Evolutionary conservation across 2,329 filamentous ascomycete genomes (phyloP).

Genomic region (Colletotrichum orbiculare): DNA sequence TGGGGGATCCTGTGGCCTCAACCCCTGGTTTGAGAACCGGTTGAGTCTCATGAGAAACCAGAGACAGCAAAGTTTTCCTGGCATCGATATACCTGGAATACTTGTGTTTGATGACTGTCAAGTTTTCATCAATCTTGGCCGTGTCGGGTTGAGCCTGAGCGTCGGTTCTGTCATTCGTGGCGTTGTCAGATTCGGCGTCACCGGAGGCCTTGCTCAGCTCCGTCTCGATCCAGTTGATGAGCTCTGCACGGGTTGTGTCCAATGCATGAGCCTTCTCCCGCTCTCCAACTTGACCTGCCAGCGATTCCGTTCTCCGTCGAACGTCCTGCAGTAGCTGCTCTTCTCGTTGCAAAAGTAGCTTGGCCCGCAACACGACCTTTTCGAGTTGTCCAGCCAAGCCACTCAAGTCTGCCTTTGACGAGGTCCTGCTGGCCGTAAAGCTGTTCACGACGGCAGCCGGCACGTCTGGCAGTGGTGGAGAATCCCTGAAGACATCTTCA

Average conservation of each 20-base stretch:
- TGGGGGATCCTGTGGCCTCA: background rate
- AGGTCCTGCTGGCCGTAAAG: slow-evolving; percentile 55
- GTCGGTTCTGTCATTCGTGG: slow-evolving; percentile 34
- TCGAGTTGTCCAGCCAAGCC: slow-evolving; percentile 64
- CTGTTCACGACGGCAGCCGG: slow-evolving; percentile 63
- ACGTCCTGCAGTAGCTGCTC: slow-evolving; percentile 62
- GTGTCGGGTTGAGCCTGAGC: slow-evolving; percentile 35
- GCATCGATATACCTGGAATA: slow-evolving; percentile 64
- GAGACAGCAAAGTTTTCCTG: slow-evolving; percentile 59
- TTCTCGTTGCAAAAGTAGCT: slow-evolving; percentile 66
- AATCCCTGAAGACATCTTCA: slow-evolving; percentile 58
- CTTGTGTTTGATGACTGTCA: slow-evolving; percentile 62
- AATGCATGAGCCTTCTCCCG: slow-evolving; percentile 63
- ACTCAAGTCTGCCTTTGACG: slow-evolving; percentile 55
- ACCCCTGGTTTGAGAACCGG: slow-evolving; percentile 39
- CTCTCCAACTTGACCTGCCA: slow-evolving; percentile 49
- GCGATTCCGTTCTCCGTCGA: slow-evolving; percentile 20
- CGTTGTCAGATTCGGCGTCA: slow-evolving; percentile 37
- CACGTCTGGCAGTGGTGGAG: slow-evolving; percentile 58
- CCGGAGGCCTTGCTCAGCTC: slow-evolving; percentile 67
- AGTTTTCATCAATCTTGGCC: slow-evolving; percentile 50
- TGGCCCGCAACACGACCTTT: slow-evolving; percentile 68
- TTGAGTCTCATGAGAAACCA: slow-evolving; percentile 48
- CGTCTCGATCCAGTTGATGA: slow-evolving; percentile 74
- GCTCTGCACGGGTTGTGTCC: slow-evolving; percentile 64